A percentile compares a stretch with the other conserved stretches of the same genome.
Conservation (phyloP, 208 protist genomes). For the Trichomonas gallinae region DNA sequence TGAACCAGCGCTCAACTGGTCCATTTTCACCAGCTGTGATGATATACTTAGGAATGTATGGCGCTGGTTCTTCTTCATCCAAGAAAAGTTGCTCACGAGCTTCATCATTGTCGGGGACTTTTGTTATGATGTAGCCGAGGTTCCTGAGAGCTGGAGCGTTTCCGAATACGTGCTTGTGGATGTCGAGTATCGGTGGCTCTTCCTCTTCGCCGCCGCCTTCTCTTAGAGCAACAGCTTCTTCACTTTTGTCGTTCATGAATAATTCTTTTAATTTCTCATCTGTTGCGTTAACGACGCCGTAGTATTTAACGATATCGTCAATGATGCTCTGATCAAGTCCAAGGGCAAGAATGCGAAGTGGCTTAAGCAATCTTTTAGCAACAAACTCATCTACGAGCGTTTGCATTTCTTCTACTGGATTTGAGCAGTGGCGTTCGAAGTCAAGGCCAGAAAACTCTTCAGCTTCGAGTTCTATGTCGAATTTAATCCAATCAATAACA, state of each 20-base stretch:
- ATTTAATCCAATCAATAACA: neutral
- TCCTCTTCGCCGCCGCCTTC: neutral
- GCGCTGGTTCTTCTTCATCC: neutral
- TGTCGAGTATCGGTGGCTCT: neutral
- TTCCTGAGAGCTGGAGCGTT: neutral
- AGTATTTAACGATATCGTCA: neutral
- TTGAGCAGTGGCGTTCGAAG: neutral
- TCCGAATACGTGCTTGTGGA: neutral
- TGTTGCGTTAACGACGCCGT: neutral
- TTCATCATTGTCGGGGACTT: neutral
- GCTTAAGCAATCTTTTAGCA: neutral
- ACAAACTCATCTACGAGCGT: slow-evolving; percentile 11
- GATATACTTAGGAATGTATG: neutral
- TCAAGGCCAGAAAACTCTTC: neutral
- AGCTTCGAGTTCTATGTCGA: slow-evolving; percentile 5
- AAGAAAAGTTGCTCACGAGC: neutral
- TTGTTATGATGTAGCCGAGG: neutral
- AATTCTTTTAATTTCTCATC: neutral
- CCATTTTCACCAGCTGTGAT: neutral
- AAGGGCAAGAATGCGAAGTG: neutral
- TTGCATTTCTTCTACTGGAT: neutral
- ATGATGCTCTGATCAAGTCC: neutral
- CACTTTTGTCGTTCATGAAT: neutral
- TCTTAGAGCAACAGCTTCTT: neutral
- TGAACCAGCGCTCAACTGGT: neutral